Evolutionary conservation across 805 yeast species (phyloP).

Genomic region (Hanseniaspora valbyensis): DNA sequence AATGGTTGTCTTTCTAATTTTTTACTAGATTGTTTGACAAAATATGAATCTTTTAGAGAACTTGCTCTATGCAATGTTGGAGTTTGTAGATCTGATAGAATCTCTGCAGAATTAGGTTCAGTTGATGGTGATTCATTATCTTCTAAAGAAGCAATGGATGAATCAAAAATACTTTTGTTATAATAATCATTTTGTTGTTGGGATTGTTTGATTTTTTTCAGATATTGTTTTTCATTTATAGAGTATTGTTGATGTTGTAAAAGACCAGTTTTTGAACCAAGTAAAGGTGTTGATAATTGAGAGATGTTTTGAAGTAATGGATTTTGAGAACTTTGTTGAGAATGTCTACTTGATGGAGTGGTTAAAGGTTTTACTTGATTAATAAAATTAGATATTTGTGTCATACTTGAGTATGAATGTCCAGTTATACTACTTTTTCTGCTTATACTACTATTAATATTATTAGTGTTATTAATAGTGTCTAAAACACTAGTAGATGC

Average conservation of each 20-base stretch:
- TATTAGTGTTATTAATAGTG: neutral
- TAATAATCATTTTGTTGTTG: constrained; percentile 14
- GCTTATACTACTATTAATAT: neutral
- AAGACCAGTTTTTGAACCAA: neutral
- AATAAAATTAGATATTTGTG: neutral
- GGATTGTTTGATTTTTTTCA: constrained; percentile 16
- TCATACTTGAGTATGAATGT: neutral
- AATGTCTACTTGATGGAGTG: constrained; percentile 7
- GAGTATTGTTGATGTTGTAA: constrained; percentile 11
- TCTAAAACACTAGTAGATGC: neutral
- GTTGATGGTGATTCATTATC: neutral
- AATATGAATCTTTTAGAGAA: constrained; percentile 1
- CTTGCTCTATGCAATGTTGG: neutral
- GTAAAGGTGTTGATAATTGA: neutral
- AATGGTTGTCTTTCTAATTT: constrained; percentile 6
- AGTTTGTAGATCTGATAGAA: neutral
- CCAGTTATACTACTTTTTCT: neutral
- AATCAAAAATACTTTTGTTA: constrained; percentile 14
- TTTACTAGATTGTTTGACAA: constrained; percentile 1
- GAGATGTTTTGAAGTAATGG: neutral
- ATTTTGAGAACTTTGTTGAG: neutral
- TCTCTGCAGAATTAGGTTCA: neutral
- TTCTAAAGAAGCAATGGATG: constrained; percentile 1
- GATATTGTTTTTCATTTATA: constrained; percentile 17
- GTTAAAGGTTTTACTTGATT: neutral